These are phyloP conservation scores for Chlorella vulgaris DNA, from an alignment of 139 green algal genomes.

Conservation along the genomic window DNA sequence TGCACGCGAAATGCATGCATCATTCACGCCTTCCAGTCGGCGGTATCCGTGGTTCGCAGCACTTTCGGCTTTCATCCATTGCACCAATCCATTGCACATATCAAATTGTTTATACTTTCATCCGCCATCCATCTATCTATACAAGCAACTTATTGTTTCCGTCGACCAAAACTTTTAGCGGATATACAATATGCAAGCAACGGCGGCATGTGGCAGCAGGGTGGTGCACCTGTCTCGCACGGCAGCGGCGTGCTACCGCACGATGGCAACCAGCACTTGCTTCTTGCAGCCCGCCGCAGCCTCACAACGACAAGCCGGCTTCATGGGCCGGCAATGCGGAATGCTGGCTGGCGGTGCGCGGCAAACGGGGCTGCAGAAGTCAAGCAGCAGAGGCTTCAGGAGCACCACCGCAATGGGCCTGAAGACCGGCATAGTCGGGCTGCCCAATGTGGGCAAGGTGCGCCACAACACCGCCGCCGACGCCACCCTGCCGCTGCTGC, in stretches of 20 bases:
- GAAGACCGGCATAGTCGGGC: slow-evolving; percentile 93
- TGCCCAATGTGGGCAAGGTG: slow-evolving; percentile 98
- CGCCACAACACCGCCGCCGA: not conserved
- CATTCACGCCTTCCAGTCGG: too few species aligned
- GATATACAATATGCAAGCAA: too few species aligned
- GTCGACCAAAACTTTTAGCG: too few species aligned
- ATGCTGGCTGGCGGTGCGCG: not conserved
- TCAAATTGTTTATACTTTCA: too few species aligned
- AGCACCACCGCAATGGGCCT: slow-evolving; percentile 53
- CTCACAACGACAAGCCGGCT: not conserved
- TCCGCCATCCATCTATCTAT: too few species aligned
- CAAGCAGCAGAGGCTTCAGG: slow-evolving; percentile 21
- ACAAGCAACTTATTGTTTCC: too few species aligned
- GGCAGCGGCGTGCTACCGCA: not conserved
- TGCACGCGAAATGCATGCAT: too few species aligned
- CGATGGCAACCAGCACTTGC: not conserved
- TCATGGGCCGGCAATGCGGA: not conserved
- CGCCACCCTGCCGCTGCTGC: not conserved
- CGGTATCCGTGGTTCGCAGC: too few species aligned
- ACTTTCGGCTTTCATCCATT: too few species aligned
- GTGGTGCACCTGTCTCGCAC: not conserved
- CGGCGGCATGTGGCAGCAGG: not conserved
- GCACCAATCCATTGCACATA: too few species aligned
- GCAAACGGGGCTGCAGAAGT: not conserved
- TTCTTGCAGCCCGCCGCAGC: not conserved